phyloP scores from a whole-genome alignment of 176 grass and related monocot species.

The Paspalum notatum region DNA sequence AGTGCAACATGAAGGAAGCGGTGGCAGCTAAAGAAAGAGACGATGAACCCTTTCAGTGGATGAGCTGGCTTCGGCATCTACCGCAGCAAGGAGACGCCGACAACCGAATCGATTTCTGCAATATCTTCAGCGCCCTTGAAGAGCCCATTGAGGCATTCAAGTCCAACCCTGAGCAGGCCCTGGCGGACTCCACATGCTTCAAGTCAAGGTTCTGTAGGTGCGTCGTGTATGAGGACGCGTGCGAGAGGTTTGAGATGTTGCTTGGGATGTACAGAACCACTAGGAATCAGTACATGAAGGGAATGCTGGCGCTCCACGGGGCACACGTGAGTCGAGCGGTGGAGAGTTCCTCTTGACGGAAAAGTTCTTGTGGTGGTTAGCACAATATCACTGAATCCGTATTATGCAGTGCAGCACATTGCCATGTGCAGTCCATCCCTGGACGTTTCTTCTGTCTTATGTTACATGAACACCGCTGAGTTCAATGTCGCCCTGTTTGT shows the following conservation, averaged over 20 bases:
- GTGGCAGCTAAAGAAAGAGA: conserved; percentile 37
- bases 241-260: conserved; percentile 45
- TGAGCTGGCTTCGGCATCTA: conserved; percentile 77
- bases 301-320: conserved; percentile 71
- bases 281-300: conserved; percentile 69
- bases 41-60: conserved; percentile 66
- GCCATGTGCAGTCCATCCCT: too few species aligned
- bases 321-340: neutral
- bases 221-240: conserved; percentile 51
- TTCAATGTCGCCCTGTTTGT: too few species aligned
- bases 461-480: too few species aligned
- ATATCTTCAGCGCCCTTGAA: conserved; percentile 41
- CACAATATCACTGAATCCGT: neutral
- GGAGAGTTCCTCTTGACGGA: neutral
- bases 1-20: conserved; percentile 43
- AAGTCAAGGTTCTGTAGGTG: conserved; percentile 57
- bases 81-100: conserved; percentile 17
- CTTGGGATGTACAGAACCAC: conserved; percentile 58
- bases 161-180: conserved; percentile 23
- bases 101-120: conserved; percentile 50
- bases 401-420: too few species aligned
- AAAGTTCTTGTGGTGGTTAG: neutral
- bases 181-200: conserved; percentile 27
- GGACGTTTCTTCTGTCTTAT: too few species aligned
- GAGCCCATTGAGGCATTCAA: conserved; percentile 39